phyloP scores from a whole-genome alignment of 257 asterid species.

The Scutellaria barbata region DNA sequence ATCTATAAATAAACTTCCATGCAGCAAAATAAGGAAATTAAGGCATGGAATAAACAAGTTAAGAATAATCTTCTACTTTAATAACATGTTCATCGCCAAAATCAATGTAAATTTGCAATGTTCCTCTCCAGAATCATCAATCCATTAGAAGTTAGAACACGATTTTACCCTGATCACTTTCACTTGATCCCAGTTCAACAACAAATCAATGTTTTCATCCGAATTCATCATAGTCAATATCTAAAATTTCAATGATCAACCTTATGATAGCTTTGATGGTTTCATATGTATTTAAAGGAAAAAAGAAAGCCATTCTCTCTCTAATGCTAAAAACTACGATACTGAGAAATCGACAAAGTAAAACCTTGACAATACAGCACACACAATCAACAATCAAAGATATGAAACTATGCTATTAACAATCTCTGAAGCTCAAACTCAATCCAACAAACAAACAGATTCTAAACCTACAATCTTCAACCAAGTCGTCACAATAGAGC shows the following conservation, averaged over 20 bases:
- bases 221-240: background rate
- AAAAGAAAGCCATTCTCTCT: background rate
- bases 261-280: background rate
- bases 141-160: conserved; percentile 6
- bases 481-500: background rate
- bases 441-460: no score
- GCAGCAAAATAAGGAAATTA: conserved; percentile 4
- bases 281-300: background rate
- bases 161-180: background rate
- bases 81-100: background rate
- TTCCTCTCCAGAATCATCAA: background rate
- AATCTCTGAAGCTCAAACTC: no score
- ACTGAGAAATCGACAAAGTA: background rate
- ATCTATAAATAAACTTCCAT: background rate
- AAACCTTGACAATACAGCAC: background rate
- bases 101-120: background rate
- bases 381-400: background rate
- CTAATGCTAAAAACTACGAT: conserved; percentile 4
- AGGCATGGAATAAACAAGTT: background rate
- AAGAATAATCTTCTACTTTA: conserved; percentile 3
- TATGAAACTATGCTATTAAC: background rate
- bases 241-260: background rate
- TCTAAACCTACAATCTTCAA: no score
- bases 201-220: background rate
- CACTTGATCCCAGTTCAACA: background rate